Conservation (phyloP, 495 filamentous ascomycete genomes). For the Astrothelium macrocarpum region DNA sequence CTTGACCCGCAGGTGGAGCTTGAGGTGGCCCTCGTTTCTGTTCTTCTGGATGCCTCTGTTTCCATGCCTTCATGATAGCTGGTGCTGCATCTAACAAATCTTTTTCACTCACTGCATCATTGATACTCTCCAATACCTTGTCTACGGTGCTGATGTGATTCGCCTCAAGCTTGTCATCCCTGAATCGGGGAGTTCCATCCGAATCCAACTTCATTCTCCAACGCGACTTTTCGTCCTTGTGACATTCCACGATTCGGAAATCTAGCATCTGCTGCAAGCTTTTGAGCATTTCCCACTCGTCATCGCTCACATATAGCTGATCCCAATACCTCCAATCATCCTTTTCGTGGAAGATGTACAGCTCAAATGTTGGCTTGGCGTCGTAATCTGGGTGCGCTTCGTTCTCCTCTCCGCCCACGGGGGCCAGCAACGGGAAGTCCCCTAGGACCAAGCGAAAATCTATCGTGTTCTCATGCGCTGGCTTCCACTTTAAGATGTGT, state of each 20-base stretch:
- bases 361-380: conserved; percentile 46
- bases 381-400: conserved; percentile 50
- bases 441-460: conserved; percentile 71
- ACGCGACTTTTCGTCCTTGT: conserved; percentile 55
- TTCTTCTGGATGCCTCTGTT: conserved; percentile 31
- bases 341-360: conserved; percentile 46
- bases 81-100: conserved; percentile 55
- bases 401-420: conserved; percentile 38
- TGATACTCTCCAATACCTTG: conserved; percentile 73
- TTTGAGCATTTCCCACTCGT: conserved; percentile 81
- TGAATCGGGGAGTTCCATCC: conserved; percentile 53
- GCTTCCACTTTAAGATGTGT: conserved; percentile 96
- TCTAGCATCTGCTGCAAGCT: conserved; percentile 58
- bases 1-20: not conserved
- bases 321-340: conserved; percentile 52
- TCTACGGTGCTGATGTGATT: conserved; percentile 77
- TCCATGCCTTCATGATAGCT: conserved; percentile 63
- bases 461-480: conserved; percentile 80
- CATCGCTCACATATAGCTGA: conserved; percentile 56
- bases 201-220: conserved; percentile 58
- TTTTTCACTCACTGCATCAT: conserved; percentile 58
- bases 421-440: conserved; percentile 62
- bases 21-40: conserved; percentile 9
- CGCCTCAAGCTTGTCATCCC: conserved; percentile 83
- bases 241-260: conserved; percentile 80